Conservation (phyloP, 352 stramenopile genomes). For the Pseudoperonospora humuli region DNA sequence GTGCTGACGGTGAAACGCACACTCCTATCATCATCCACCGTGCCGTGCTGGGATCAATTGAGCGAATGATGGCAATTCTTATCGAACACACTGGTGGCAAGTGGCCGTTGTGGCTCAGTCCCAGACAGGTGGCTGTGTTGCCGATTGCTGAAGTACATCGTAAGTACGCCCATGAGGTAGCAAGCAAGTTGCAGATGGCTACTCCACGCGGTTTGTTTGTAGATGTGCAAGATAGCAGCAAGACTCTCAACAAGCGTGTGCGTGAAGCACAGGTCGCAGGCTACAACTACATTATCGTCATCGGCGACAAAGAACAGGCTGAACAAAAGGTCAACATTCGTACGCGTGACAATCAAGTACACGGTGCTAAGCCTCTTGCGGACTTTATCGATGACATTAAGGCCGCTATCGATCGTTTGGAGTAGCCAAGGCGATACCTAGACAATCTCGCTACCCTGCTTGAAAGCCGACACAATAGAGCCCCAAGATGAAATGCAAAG, state of each 20-base stretch:
- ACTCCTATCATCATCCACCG: conserved; percentile 97
- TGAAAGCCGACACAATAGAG: conserved; percentile 22
- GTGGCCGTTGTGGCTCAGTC: conserved; percentile 94
- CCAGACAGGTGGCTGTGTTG: conserved; percentile 69
- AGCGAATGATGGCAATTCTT: conserved; percentile 98
- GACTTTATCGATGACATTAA: conserved; percentile 54
- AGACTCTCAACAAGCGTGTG: conserved; percentile 82
- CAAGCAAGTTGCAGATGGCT: conserved; percentile 31
- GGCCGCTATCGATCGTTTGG: conserved; percentile 45
- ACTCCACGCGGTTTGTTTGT: conserved; percentile 36
- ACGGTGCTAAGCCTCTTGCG: conserved; percentile 48
- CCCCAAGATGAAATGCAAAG: conserved; percentile 12
- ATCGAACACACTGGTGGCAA: conserved; percentile 95
- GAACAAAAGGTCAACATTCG: conserved; percentile 58
- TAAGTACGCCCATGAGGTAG: conserved; percentile 56
- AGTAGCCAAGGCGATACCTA: conserved; percentile 28
- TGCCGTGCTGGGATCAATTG: conserved; percentile 95
- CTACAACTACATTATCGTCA: conserved; percentile 85
- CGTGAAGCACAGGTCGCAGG: conserved; percentile 69
- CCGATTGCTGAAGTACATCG: conserved; percentile 56
- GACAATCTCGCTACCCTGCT: neutral
- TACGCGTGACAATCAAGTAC: conserved; percentile 76
- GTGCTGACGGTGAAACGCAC: conserved; percentile 80
- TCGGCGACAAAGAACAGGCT: conserved; percentile 64
- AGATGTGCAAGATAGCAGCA: conserved; percentile 66